Percentiles rank a stretch among this genome's conserved stretches.
Evolutionary conservation across 2,329 filamentous ascomycete species (phyloP).

Genomic region (Pezicula neosporulosa): DNA sequence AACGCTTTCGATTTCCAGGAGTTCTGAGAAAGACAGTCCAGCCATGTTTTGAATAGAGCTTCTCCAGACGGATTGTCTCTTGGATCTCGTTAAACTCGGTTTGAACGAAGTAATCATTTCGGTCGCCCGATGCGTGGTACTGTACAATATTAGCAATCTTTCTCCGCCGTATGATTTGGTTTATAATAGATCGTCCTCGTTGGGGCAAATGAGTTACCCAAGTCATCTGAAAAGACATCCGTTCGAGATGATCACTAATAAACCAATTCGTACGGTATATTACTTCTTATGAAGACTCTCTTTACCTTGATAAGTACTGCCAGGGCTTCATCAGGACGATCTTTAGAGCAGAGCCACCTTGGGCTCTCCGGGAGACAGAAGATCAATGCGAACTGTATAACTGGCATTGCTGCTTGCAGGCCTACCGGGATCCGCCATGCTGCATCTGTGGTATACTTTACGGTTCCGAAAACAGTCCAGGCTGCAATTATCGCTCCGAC

Average conservation of each 20-base stretch:
- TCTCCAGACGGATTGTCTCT: slow-evolving; percentile 35
- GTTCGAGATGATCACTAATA: too few species aligned
- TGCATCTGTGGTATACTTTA: slow-evolving; percentile 4
- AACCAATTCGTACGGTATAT: background rate
- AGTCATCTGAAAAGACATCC: too few species aligned
- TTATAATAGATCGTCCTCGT: too few species aligned
- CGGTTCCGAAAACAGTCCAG: slow-evolving; percentile 24
- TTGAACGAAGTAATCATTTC: slow-evolving; percentile 29
- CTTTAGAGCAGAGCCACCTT: slow-evolving; percentile 30
- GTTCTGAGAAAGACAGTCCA: slow-evolving; percentile 42
- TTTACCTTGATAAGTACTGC: slow-evolving; percentile 22
- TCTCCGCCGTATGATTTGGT: too few species aligned
- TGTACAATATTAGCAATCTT: background rate
- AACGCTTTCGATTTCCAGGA: slow-evolving; percentile 47
- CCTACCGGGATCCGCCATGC: slow-evolving; percentile 8
- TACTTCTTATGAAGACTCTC: background rate
- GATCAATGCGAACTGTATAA: slow-evolving; percentile 16
- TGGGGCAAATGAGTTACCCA: too few species aligned
- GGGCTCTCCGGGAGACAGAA: slow-evolving; percentile 30
- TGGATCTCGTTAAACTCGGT: slow-evolving; percentile 36
- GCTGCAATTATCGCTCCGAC: slow-evolving; percentile 36
- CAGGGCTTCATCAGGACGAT: slow-evolving; percentile 27
- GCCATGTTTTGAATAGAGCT: slow-evolving; percentile 36
- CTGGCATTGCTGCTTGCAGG: slow-evolving; percentile 5
- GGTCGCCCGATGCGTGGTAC: slow-evolving; percentile 31